Evolutionary conservation across 2,329 filamentous ascomycete genomes (phyloP).

Genomic region (Sclerotinia glacialis): DNA sequence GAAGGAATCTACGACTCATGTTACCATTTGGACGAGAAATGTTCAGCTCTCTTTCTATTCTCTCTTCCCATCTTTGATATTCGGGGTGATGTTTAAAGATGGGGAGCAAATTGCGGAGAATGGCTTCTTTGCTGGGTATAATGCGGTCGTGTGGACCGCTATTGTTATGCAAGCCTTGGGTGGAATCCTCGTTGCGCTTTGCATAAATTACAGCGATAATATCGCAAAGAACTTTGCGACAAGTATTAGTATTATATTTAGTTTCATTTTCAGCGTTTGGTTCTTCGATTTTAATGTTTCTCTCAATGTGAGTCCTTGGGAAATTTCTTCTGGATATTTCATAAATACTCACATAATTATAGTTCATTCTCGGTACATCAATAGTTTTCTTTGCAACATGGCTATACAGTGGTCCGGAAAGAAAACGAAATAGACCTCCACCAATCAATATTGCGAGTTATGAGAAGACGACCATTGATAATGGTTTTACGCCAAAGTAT

Average conservation of each 20-base stretch:
- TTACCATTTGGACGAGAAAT: slow-evolving; percentile 90
- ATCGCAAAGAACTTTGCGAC: slow-evolving; percentile 94
- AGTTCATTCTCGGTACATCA: slow-evolving; percentile 80
- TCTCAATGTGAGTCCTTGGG: slow-evolving; percentile 57
- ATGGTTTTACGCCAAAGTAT: slow-evolving; percentile 37
- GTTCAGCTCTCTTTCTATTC: slow-evolving; percentile 94
- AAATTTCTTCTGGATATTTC: not conserved
- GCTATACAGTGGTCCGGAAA: slow-evolving; percentile 71
- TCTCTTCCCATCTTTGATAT: slow-evolving; percentile 80
- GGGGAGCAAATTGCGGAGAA: slow-evolving; percentile 77
- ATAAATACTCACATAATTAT: slow-evolving; percentile 1
- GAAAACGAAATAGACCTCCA: slow-evolving; percentile 56
- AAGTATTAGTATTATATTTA: slow-evolving; percentile 85
- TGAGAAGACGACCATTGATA: slow-evolving; percentile 59
- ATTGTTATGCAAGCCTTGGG: slow-evolving; percentile 80
- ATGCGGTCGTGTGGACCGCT: slow-evolving; percentile 83
- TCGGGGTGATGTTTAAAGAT: slow-evolving; percentile 84
- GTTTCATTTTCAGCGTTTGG: slow-evolving; percentile 78
- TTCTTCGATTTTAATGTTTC: slow-evolving; percentile 81
- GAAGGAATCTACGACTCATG: slow-evolving; percentile 73
- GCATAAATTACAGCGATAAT: slow-evolving; percentile 80
- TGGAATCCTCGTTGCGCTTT: slow-evolving; percentile 78
- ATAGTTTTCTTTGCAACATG: slow-evolving; percentile 81
- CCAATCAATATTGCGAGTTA: slow-evolving; percentile 69
- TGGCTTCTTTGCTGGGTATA: slow-evolving; percentile 95